A percentile compares a stretch with the other conserved stretches of the same genome.
Evolutionary conservation across 345 rosid genomes (phyloP).

Genomic region (Iberis pinnata): DNA sequence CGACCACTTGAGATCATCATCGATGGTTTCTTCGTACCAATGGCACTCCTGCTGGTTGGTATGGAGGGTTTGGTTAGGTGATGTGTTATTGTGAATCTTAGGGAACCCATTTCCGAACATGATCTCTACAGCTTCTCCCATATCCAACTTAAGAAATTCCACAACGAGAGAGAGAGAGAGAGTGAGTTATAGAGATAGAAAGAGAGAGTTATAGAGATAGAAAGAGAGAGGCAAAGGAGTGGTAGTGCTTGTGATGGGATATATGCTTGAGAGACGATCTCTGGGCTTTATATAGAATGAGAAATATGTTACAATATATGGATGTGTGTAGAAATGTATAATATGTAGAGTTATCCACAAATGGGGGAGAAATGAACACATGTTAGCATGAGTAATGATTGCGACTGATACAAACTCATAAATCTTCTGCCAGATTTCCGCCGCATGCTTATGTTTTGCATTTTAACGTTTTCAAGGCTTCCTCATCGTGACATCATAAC

Average conservation of each 20-base stretch:
- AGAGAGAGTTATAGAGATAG: not conserved
- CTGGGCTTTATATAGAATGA: not conserved
- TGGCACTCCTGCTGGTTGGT: slow-evolving; percentile 33
- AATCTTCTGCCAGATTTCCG: slow-evolving; percentile 13
- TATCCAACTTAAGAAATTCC: slow-evolving; percentile 7
- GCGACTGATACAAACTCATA: slow-evolving; percentile 9
- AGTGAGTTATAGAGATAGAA: not conserved
- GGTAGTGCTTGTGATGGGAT: slow-evolving; percentile 22
- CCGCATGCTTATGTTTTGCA: too few relatives aligned
- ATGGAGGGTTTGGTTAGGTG: slow-evolving; percentile 26
- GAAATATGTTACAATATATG: not conserved
- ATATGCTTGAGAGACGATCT: slow-evolving; percentile 19
- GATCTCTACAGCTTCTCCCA: slow-evolving; percentile 74
- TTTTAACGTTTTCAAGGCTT: slow-evolving; percentile 17
- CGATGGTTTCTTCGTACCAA: slow-evolving; percentile 84
- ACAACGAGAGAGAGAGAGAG: not conserved
- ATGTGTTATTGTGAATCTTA: slow-evolving; percentile 38
- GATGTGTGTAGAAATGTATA: not conserved
- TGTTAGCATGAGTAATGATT: slow-evolving; percentile 29
- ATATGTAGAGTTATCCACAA: slow-evolving; percentile 9
- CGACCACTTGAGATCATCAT: slow-evolving; percentile 90
- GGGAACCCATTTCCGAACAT: slow-evolving; percentile 44
- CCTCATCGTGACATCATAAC: slow-evolving; percentile 26
- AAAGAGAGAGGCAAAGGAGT: too few relatives aligned
- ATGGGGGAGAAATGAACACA: not conserved